Evolutionary conservation across 176 grass and related monocot species (phyloP), one percentile per base, ranked within the genome.

Genomic region (Oryza meyeriana): DNA sequence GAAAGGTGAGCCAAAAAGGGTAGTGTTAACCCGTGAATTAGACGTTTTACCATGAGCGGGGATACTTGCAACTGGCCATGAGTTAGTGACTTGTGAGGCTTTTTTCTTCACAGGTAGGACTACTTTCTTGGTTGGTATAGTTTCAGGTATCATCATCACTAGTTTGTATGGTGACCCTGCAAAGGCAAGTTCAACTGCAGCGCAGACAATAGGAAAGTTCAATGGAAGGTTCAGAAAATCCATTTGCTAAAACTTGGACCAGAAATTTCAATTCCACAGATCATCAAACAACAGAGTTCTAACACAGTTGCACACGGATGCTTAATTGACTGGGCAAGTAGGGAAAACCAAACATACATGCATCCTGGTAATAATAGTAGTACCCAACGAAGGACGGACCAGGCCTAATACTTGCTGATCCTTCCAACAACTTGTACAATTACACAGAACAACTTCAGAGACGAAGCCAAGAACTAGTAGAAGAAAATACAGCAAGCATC

Each of bases 321-420:
- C 52, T 85, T 31, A 4, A 18, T 57, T 66, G 36, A 69, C 61
- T 69, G 8, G 10, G 69, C n/a, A 61, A 22, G 20, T 42, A 50
- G 36, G 30, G n/a, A 29, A 50, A 16, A 1, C 55, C 38, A 16
- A 77, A 44, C 22, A 57, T 85, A 71, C 82, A 45, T n/a, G 18
- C 50, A 59, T 50, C 45, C 50, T 12, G 30, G 40, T 1, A 64
- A 13, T 17, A 72, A 5, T 12, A 30, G 0, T 33, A 18, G 76
- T 25, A 61, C 20, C 29, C 12, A 68, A 4, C 2, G 5, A 41
- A 26, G 58, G 26, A 88, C 6, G 22, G 50, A 78, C 3, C 66
- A 45, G 57, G 4, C 36, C 67, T 72, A 79, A 85, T 85, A 85
- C 39, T 50, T 3, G 75, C 66, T 64, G 38, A 79, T 79, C 75